Conservation (phyloP, 1,139 yeast genomes). For the Candida anutae region DNA sequence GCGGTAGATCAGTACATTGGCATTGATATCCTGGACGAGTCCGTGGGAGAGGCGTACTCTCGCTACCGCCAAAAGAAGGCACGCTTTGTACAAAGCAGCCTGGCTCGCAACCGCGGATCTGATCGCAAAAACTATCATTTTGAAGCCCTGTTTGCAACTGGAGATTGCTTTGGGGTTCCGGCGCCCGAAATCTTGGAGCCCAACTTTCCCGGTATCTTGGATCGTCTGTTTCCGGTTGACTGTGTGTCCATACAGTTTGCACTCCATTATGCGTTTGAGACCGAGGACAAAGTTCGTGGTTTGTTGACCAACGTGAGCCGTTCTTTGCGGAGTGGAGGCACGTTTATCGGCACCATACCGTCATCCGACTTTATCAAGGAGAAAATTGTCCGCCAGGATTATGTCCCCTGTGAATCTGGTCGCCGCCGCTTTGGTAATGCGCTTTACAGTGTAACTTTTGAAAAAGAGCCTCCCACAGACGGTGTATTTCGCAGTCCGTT, state of each 20-base stretch:
- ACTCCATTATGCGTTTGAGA: constrained; percentile 88
- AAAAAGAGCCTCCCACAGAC: constrained; percentile 62
- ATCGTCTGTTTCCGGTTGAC: constrained; percentile 76
- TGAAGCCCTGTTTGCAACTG: constrained; percentile 80
- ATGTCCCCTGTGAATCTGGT: constrained; percentile 32
- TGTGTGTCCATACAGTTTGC: constrained; percentile 87
- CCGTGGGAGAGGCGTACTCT: constrained; percentile 75
- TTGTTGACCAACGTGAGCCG: constrained; percentile 69
- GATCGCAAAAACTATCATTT: constrained; percentile 44
- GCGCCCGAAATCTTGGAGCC: constrained; percentile 70
- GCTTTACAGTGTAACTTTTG: constrained; percentile 73
- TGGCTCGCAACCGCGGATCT: constrained; percentile 20
- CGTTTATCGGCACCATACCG: constrained; percentile 89
- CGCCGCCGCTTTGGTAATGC: constrained; percentile 76
- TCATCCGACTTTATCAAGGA: constrained; percentile 76
- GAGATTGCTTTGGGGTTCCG: constrained; percentile 76
- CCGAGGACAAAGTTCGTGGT: constrained; percentile 69
- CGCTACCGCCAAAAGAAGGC: constrained; percentile 51
- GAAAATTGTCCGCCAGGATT: constrained; percentile 42
- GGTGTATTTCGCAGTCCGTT: constrained; percentile 69
- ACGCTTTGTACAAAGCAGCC: constrained; percentile 24
- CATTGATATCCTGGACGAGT: constrained; percentile 83
- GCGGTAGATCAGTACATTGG: constrained; percentile 75
- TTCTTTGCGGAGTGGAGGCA: constrained; percentile 74
- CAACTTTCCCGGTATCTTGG: constrained; percentile 40